A percentile compares a stretch with the other conserved stretches of the same genome.
Evolutionary conservation across 75 land plant genomes (phyloP).

Genomic region (Cunninghamia lanceolata): DNA sequence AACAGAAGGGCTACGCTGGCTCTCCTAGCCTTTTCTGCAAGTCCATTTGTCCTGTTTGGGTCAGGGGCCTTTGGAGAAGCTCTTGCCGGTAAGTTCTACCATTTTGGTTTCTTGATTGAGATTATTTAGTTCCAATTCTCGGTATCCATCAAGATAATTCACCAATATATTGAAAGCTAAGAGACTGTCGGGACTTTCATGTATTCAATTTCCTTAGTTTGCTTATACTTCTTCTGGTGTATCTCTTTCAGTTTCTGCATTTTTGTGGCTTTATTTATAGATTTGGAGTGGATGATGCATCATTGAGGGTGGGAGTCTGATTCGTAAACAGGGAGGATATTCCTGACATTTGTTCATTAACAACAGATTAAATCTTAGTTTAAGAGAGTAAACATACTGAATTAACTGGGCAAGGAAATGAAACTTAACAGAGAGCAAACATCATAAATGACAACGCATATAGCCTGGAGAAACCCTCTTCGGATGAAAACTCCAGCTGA

Average conservation of each 20-base stretch:
- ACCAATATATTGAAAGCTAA: not conserved
- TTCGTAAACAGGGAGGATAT: not conserved
- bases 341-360: not conserved
- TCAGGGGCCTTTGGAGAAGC: not conserved
- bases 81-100: not conserved
- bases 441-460: too few species aligned
- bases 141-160: not conserved
- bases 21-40: not conserved
- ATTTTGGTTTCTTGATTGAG: not conserved
- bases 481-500: too few species aligned
- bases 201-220: not conserved
- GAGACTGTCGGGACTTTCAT: not conserved
- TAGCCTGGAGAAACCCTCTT: too few species aligned
- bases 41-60: not conserved
- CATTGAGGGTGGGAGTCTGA: not conserved
- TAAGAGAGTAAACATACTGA: too few species aligned
- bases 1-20: slow-evolving; percentile 8
- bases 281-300: not conserved
- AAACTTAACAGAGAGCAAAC: too few species aligned
- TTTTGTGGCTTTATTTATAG: not conserved
- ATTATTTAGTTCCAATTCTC: not conserved
- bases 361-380: too few species aligned
- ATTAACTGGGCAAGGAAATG: too few species aligned
- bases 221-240: not conserved
- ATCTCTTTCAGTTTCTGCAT: not conserved